phyloP scores from a whole-genome alignment of 2,329 filamentous ascomycete genomes.

The Stemphylium lycopersici region DNA sequence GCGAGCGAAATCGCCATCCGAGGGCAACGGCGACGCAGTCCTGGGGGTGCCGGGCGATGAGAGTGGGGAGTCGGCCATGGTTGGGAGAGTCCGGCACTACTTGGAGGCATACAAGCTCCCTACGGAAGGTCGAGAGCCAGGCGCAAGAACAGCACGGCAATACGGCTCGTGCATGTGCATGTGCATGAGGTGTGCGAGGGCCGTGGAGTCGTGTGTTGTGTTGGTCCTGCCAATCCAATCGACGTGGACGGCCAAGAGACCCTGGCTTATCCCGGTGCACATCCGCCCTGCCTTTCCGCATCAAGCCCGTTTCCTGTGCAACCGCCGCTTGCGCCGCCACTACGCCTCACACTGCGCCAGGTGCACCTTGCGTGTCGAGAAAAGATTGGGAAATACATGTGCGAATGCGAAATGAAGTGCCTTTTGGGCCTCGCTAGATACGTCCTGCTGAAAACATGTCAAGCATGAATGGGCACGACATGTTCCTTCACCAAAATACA shows the following conservation, averaged over 20 bases:
- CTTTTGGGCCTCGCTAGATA: neutral
- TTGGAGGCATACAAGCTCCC: conserved; percentile 39
- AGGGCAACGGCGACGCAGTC: conserved; percentile 36
- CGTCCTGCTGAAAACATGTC: neutral
- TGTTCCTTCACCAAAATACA: neutral
- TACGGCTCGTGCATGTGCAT: conserved; percentile 25
- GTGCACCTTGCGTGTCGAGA: neutral
- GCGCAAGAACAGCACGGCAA: conserved; percentile 29
- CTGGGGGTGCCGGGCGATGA: conserved; percentile 35
- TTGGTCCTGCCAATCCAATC: conserved; percentile 22
- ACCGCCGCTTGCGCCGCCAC: conserved; percentile 19
- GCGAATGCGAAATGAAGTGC: too few relatives aligned
- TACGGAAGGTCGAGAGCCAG: conserved; percentile 22
- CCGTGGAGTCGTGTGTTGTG: conserved; percentile 17
- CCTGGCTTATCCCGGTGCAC: conserved; percentile 17
- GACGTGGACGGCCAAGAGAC: conserved; percentile 19
- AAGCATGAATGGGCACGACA: neutral
- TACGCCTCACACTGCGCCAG: conserved; percentile 8
- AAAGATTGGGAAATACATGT: too few relatives aligned
- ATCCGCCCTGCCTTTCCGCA: conserved; percentile 14
- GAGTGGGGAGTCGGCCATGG: conserved; percentile 44
- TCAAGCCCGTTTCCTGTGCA: conserved; percentile 20
- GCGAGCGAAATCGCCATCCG: conserved; percentile 30
- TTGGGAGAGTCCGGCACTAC: conserved; percentile 33
- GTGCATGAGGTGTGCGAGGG: conserved; percentile 29